A percentile compares a stretch with the other conserved stretches of the same genome.
Evolutionary conservation across 148 eudicot species (phyloP).

Genomic region (Vaccinium darrowii): DNA sequence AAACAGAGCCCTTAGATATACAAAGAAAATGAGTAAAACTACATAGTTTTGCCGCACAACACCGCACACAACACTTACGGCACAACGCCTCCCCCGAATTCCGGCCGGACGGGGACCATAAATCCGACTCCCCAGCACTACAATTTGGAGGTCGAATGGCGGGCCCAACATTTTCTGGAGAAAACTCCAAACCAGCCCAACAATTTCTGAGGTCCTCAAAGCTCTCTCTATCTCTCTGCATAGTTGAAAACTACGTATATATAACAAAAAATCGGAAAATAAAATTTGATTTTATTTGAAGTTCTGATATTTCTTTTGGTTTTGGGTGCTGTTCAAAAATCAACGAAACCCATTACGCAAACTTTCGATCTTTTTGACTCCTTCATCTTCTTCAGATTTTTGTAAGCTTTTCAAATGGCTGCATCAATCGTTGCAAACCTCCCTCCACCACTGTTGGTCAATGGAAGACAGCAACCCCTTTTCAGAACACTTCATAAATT

Average conservation of each 20-base stretch:
- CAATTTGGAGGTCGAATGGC: background rate
- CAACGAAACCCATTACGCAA: background rate
- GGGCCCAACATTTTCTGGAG: background rate
- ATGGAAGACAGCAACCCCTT: conserved; percentile 39
- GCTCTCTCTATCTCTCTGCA: background rate
- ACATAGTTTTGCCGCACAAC: too few species aligned
- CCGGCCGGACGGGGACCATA: too few species aligned
- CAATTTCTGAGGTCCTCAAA: background rate
- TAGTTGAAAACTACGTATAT: background rate
- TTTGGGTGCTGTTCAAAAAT: background rate
- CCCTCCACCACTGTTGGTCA: conserved; percentile 43
- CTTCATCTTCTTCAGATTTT: background rate
- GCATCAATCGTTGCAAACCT: conserved; percentile 45
- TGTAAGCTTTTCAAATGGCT: conserved; percentile 49
- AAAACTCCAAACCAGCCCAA: too few species aligned
- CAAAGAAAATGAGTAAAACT: too few species aligned
- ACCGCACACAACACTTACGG: too few species aligned
- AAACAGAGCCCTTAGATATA: too few species aligned
- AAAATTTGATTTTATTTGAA: background rate
- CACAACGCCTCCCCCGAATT: too few species aligned
- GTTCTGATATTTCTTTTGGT: background rate
- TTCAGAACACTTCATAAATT: conserved; percentile 30
- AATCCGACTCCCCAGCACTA: background rate
- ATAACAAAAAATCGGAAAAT: background rate
- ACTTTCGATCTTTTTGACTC: background rate